A percentile compares a stretch with the other conserved stretches of the same genome.
These are phyloP conservation scores for Alternaria ventricosa DNA, from an alignment of 2,329 filamentous ascomycete genomes.

Conservation along the genomic window DNA sequence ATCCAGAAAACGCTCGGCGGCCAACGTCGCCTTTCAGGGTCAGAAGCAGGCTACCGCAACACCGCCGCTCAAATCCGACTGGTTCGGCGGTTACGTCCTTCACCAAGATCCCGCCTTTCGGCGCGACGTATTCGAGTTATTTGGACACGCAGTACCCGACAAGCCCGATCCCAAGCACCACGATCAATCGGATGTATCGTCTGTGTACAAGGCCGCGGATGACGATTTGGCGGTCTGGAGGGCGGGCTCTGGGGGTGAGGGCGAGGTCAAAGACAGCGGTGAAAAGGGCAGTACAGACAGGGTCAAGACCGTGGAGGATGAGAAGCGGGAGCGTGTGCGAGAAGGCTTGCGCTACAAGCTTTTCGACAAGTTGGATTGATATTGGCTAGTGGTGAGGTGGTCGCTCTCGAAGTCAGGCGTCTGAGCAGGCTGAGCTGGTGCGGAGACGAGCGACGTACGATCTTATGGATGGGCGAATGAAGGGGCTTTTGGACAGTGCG, in stretches of 20 bases:
- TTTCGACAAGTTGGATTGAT: neutral
- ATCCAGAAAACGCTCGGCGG: neutral
- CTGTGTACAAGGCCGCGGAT: conserved; percentile 13
- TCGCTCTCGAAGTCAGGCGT: neutral
- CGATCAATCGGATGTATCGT: neutral
- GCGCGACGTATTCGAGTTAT: conserved; percentile 12
- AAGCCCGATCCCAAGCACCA: conserved; percentile 71
- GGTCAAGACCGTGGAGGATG: neutral
- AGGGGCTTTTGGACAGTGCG: neutral
- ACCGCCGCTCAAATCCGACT: conserved; percentile 56
- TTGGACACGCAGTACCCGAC: neutral
- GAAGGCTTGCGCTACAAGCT: neutral
- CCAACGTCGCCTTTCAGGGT: neutral
- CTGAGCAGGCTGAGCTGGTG: neutral
- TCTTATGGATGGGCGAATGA: neutral
- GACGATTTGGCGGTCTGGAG: conserved; percentile 21
- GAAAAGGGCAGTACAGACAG: no score
- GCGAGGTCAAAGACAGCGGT: neutral
- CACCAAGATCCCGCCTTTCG: conserved; percentile 10
- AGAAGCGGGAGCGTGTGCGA: neutral
- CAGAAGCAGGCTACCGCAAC: neutral
- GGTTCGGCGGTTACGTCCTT: conserved; percentile 71
- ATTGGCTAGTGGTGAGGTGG: no score
- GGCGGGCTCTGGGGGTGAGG: neutral
- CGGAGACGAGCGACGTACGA: no score